Base-by-base conservation (phyloP, 192 early-diverging fungal genomes). In the Mortierella hygrophila region DNA sequence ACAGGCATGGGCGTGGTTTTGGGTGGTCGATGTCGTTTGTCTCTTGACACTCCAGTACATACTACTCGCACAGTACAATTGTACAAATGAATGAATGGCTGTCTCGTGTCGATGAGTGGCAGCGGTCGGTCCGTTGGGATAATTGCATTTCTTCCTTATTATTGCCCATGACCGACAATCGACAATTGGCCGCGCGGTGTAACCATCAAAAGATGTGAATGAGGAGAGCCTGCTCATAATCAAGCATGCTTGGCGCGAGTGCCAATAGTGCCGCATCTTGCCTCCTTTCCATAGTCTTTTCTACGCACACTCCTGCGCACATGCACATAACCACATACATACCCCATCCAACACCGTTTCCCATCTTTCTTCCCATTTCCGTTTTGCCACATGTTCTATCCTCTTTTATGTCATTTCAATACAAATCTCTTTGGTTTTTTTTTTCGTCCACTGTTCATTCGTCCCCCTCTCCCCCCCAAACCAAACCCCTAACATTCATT, bases 161-260 rank as follows among this genome's bases (percentile, higher is more conserved):
- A 6, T 29, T 40, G 38, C 26, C 32, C 26, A 10, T 26, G n/a
- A 57, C 3, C n/a, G 21, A 16, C 47, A 49, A 54, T 55, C 10
- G 26, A 63, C 35, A 35, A 35, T 35, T 35, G 35, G 35, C 35
- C 35, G 6, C 13, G 2, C 13, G 29, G 60, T 65, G 60, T 65
- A 65, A 65, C 60, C 60, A 65, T 65, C 29, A 11, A 29, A 23
- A n/a, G 47, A 21, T 55, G 21, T 21, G 6, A 55, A 32, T 11
- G 13, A 9, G 29, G 1, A 13, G 60, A 65, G 60, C 60, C 60
- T 65, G 60, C 60, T 65, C 60, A 65, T 65, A 26, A 65, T 29
- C 26, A 23, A 57, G 49, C 49, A 65, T 65, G 60, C 60, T 65
- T 65, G 60, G 60, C 60, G 60, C 11, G 60, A 65, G 60, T 65